These are phyloP conservation scores for Talaromyces verruculosus DNA, from an alignment of 2,329 filamentous ascomycete genomes.

Conservation along the genomic window DNA sequence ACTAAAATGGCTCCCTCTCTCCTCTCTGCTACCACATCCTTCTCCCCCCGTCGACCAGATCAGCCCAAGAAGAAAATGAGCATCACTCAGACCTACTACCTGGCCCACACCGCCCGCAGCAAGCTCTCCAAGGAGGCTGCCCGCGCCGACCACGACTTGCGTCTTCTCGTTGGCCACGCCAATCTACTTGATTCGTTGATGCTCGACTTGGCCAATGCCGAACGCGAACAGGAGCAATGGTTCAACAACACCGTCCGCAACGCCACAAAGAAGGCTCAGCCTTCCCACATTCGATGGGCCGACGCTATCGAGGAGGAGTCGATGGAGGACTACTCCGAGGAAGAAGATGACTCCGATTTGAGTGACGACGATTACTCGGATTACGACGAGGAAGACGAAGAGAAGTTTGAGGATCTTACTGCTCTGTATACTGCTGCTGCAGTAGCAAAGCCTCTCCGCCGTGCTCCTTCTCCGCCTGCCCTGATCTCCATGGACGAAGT, in stretches of 20 bases:
- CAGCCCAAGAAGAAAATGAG: constrained; percentile 73
- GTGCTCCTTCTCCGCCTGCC: constrained; percentile 35
- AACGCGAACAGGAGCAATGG: constrained; percentile 94
- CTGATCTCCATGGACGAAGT: constrained; percentile 44
- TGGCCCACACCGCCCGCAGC: constrained; percentile 90
- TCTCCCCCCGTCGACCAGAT: neutral
- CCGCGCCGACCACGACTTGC: constrained; percentile 88
- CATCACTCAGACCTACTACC: constrained; percentile 96
- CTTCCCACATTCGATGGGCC: constrained; percentile 77
- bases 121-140: constrained; percentile 94
- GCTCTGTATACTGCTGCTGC: constrained; percentile 23
- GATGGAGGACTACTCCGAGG: constrained; percentile 69
- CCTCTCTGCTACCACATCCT: neutral
- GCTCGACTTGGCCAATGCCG: constrained; percentile 86
- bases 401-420: constrained; percentile 19
- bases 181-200: constrained; percentile 96
- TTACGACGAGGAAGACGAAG: constrained; percentile 41
- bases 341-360: constrained; percentile 58
- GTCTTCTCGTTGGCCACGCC: constrained; percentile 93
- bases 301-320: constrained; percentile 72
- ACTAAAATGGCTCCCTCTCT: constrained; percentile 9
- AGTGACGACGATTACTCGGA: constrained; percentile 51
- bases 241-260: constrained; percentile 93
- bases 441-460: constrained; percentile 26
- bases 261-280: constrained; percentile 64